Conservation (phyloP, 2,329 filamentous ascomycete species). For the Alternaria consortialis region DNA sequence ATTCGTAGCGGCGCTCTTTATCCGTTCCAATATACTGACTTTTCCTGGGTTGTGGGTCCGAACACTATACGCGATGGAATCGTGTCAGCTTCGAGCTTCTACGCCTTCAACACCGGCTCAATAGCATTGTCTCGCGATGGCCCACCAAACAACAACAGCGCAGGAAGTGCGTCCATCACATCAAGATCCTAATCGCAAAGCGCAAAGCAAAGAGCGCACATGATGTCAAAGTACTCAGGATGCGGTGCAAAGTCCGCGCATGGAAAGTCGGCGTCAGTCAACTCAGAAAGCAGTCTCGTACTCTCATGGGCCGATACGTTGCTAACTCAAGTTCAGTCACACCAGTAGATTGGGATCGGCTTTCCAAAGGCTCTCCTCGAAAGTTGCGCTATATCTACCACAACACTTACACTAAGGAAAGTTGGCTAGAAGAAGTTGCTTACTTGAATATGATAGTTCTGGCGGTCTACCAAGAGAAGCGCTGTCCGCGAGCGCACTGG, state of each 20-base stretch:
- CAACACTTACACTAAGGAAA: not conserved
- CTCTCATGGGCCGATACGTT: not conserved
- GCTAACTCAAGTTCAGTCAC: conserved; percentile 2
- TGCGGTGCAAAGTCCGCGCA: not conserved
- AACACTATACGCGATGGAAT: conserved; percentile 6
- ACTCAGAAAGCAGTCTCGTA: not conserved
- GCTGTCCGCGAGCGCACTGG: not conserved
- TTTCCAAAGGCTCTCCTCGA: not conserved
- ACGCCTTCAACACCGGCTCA: not conserved
- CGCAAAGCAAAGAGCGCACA: not conserved
- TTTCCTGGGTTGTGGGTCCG: not conserved
- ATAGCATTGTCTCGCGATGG: not conserved
- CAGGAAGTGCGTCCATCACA: not conserved
- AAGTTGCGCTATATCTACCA: not conserved
- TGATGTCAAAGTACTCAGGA: not conserved
- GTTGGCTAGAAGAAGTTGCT: not conserved
- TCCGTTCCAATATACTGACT: not conserved
- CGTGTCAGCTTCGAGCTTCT: not conserved
- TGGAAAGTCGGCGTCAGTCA: not conserved
- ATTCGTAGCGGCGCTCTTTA: not conserved
- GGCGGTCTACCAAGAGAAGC: not conserved
- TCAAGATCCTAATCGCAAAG: not conserved
- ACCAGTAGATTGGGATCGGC: not conserved
- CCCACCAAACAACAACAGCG: not conserved
- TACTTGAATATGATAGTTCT: conserved; percentile 1